Conservation (phyloP, 441 rosid species). For the Eugenia klotzschiana region DNA sequence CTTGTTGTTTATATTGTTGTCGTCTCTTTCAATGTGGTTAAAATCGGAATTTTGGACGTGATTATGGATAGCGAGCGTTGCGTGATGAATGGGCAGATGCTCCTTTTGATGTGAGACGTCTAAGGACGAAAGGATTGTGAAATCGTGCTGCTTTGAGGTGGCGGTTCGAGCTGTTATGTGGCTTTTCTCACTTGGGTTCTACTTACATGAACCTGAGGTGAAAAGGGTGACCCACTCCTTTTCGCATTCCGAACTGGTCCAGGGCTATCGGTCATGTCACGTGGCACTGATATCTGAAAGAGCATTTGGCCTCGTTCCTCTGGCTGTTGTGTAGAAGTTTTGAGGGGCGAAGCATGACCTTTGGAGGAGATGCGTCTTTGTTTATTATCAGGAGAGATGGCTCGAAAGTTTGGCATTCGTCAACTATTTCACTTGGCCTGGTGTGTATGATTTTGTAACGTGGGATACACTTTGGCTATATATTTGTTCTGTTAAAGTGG, state of each 20-base stretch:
- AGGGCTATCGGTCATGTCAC: neutral
- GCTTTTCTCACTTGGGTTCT: neutral
- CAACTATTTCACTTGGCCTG: neutral
- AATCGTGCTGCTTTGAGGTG: neutral
- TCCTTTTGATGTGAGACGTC: neutral
- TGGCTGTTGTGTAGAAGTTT: neutral
- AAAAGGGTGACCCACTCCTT: neutral
- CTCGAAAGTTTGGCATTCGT: neutral
- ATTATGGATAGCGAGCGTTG: neutral
- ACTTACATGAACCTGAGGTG: neutral
- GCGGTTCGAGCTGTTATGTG: neutral
- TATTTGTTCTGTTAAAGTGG: neutral
- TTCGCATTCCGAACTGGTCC: neutral
- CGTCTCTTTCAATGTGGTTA: neutral
- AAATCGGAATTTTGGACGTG: neutral
- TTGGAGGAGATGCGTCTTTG: neutral
- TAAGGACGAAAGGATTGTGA: neutral
- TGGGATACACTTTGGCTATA: neutral
- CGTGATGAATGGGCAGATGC: neutral
- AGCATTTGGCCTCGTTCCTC: neutral
- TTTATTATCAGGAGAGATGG: neutral
- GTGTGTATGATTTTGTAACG: neutral
- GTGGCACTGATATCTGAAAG: neutral
- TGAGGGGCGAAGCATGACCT: neutral
- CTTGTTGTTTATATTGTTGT: neutral